A percentile compares a stretch with the other conserved stretches of the same genome.
Conservation (phyloP, 1,284 basidiomycete species). For the Puccinia novopanici region DNA sequence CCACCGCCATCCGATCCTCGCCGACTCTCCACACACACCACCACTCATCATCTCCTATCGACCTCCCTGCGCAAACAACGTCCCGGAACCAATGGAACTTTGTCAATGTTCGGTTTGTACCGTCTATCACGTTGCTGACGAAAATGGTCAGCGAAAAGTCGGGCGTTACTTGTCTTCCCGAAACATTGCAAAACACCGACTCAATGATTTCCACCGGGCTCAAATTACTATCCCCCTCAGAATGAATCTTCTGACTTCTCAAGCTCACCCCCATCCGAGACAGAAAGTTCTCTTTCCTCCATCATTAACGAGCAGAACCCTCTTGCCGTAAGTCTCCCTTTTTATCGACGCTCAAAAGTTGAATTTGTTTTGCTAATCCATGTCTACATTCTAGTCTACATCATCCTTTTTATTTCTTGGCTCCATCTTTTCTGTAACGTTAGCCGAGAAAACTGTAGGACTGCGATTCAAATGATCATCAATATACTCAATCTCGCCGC, state of each 20-base stretch:
- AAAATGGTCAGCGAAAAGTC: too few relatives aligned
- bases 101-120: too few relatives aligned
- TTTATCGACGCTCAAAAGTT: neutral
- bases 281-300: neutral
- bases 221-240: too few relatives aligned
- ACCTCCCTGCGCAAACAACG: too few relatives aligned
- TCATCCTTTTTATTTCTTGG: slow-evolving; percentile 21
- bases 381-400: slow-evolving; percentile 7
- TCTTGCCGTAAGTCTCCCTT: neutral
- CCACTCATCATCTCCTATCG: too few relatives aligned
- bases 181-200: neutral
- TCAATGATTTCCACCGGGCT: too few relatives aligned
- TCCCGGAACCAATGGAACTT: too few relatives aligned
- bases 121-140: too few relatives aligned
- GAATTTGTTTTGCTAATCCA: too few relatives aligned
- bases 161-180: neutral
- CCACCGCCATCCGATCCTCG: too few relatives aligned
- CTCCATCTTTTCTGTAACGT: slow-evolving; percentile 42
- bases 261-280: neutral
- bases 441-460: slow-evolving; percentile 35
- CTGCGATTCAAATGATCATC: slow-evolving; percentile 11
- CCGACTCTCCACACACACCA: too few relatives aligned
- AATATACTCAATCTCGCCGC: neutral
- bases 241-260: neutral
- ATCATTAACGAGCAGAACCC: neutral